A percentile compares a stretch with the other conserved stretches of the same genome.
phyloP scores from a whole-genome alignment of 2,329 filamentous ascomycete species.

The Zasmidium cellare region DNA sequence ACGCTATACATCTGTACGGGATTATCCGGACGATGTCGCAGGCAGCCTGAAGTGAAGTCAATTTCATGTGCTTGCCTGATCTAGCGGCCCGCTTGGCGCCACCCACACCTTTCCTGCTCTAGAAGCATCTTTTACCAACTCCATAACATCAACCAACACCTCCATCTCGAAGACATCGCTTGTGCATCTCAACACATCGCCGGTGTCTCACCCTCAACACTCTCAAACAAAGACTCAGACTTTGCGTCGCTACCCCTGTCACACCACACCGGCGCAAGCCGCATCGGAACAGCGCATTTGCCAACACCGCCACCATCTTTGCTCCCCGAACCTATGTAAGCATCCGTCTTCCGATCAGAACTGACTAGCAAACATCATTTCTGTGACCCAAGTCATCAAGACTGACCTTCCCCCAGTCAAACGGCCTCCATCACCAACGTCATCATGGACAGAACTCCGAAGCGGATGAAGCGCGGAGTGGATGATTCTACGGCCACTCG shows the following conservation, averaged over 20 bases:
- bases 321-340: slow-evolving; percentile 1
- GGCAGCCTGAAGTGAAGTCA: not conserved
- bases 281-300: slow-evolving; percentile 7
- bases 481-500: slow-evolving; percentile 19
- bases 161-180: slow-evolving; percentile 23
- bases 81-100: slow-evolving; percentile 5
- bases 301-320: slow-evolving; percentile 3
- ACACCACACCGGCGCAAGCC: slow-evolving; percentile 14
- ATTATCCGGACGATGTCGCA: not conserved
- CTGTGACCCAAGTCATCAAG: not conserved
- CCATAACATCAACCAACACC: slow-evolving; percentile 55
- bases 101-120: slow-evolving; percentile 10
- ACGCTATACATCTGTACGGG: not conserved
- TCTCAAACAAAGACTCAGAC: slow-evolving; percentile 10
- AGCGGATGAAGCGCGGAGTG: slow-evolving; percentile 8
- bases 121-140: slow-evolving; percentile 64
- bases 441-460: not conserved
- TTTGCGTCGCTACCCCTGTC: slow-evolving; percentile 15
- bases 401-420: not conserved
- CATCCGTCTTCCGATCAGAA: not conserved
- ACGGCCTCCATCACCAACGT: not conserved
- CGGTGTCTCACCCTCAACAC: not conserved
- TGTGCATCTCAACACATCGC: not conserved
- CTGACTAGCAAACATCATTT: not conserved
- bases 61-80: slow-evolving; percentile 5